Conservation (phyloP, 2,329 filamentous ascomycete genomes). For the Penicillium italicum region DNA sequence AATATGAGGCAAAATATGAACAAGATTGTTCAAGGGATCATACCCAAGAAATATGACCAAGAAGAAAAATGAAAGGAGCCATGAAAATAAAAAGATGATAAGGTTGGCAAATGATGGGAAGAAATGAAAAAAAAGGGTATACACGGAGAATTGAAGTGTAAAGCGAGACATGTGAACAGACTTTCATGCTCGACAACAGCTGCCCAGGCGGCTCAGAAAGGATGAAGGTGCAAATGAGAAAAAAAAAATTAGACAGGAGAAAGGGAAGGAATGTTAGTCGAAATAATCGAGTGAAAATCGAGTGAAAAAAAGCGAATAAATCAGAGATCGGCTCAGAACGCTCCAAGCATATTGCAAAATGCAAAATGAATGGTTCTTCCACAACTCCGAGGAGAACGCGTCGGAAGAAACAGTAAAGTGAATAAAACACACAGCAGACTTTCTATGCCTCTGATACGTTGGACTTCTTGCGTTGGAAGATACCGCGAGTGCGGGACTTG, state of each 20-base stretch:
- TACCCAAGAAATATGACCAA: slow-evolving; percentile 13
- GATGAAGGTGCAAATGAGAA: slow-evolving; percentile 11
- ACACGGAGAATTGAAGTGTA: slow-evolving; percentile 24
- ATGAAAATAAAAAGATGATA: slow-evolving; percentile 11
- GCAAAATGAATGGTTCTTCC: slow-evolving; percentile 14
- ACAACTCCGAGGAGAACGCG: background rate
- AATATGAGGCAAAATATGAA: background rate
- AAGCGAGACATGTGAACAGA: slow-evolving; percentile 16
- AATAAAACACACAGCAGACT: slow-evolving; percentile 2
- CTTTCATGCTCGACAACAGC: slow-evolving; percentile 18
- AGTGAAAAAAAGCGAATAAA: slow-evolving; percentile 10
- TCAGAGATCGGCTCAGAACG: slow-evolving; percentile 15
- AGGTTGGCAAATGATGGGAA: slow-evolving; percentile 12
- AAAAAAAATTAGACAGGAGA: slow-evolving; percentile 13
- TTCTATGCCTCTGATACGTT: slow-evolving; percentile 26
- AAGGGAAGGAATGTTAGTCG: slow-evolving; percentile 10
- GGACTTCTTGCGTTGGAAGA: slow-evolving; percentile 64
- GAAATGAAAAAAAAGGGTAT: slow-evolving; percentile 20
- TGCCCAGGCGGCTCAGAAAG: slow-evolving; percentile 24
- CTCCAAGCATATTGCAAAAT: slow-evolving; percentile 19
- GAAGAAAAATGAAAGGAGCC: slow-evolving; percentile 14
- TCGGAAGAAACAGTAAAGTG: background rate
- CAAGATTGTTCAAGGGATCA: slow-evolving; percentile 11
- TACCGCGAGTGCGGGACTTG: slow-evolving; percentile 70
- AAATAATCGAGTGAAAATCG: background rate